These are phyloP conservation scores for Populus euphratica DNA, from an alignment of 345 rosid species.

Conservation along the genomic window DNA sequence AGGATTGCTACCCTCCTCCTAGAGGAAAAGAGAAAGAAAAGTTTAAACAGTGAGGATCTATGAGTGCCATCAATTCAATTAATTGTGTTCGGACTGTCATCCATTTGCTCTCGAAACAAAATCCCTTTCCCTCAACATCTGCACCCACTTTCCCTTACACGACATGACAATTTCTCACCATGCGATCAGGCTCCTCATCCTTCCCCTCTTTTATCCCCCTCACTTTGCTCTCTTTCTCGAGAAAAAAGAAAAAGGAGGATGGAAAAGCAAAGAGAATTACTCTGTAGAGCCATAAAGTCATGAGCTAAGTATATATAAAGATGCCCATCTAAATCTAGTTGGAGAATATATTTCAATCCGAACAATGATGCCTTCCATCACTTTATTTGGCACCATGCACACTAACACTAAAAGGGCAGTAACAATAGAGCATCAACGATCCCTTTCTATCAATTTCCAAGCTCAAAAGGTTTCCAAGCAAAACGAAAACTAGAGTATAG, in stretches of 20 bases:
- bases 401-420: constrained; percentile 6
- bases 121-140: constrained; percentile 38
- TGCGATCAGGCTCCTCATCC: constrained; percentile 33
- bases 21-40: background rate
- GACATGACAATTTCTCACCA: constrained; percentile 48
- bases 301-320: constrained; percentile 29
- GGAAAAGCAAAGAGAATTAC: constrained; percentile 31
- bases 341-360: constrained; percentile 52
- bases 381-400: constrained; percentile 29
- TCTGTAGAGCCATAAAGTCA: constrained; percentile 33
- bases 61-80: constrained; percentile 47
- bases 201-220: background rate
- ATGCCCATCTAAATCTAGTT: constrained; percentile 37
- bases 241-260: constrained; percentile 18
- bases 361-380: constrained; percentile 48
- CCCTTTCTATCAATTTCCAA: constrained; percentile 57
- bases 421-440: constrained; percentile 19
- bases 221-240: constrained; percentile 23
- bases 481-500: constrained; percentile 27
- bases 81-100: constrained; percentile 58
- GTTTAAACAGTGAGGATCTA: constrained; percentile 30
- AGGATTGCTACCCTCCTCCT: background rate
- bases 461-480: constrained; percentile 52
- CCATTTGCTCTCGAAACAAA: constrained; percentile 47
- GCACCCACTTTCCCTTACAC: constrained; percentile 56